A percentile compares a stretch with the other conserved stretches of the same genome.
phyloP scores from a whole-genome alignment of 148 eudicot genomes.

The Talinum fruticosum region DNA sequence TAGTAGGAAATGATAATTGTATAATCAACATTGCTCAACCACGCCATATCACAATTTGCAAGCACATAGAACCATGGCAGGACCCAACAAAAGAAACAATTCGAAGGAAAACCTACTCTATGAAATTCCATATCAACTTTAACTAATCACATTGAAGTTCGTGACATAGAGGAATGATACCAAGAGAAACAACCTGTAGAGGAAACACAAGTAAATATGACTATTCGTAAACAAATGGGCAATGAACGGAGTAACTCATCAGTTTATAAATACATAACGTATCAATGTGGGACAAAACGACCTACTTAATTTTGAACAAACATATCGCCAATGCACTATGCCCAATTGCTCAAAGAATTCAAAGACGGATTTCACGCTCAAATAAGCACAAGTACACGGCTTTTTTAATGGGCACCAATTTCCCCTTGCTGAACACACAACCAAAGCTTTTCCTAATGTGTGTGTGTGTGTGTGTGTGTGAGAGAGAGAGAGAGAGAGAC shows the following conservation, averaged over 20 bases:
- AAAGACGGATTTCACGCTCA: not conserved
- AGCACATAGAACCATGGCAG: not conserved
- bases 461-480: not conserved
- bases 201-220: no score
- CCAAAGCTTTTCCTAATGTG: not conserved
- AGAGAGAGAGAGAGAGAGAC: constrained; percentile 24
- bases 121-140: not conserved
- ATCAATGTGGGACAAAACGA: no score
- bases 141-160: not conserved
- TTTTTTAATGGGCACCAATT: no score
- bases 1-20: not conserved
- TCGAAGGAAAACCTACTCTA: not conserved
- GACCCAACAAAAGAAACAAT: not conserved
- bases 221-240: not conserved
- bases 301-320: no score
- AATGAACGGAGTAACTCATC: not conserved
- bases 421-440: no score
- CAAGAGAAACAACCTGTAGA: no score
- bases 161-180: not conserved
- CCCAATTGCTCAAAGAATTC: no score
- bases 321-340: no score
- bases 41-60: not conserved
- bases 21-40: not conserved
- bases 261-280: no score
- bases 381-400: not conserved